A percentile compares a stretch with the other conserved stretches of the same genome.
Evolutionary conservation across 768 basidiomycete species (phyloP).

Genomic region (Xerocomus brunneocitrinus): DNA sequence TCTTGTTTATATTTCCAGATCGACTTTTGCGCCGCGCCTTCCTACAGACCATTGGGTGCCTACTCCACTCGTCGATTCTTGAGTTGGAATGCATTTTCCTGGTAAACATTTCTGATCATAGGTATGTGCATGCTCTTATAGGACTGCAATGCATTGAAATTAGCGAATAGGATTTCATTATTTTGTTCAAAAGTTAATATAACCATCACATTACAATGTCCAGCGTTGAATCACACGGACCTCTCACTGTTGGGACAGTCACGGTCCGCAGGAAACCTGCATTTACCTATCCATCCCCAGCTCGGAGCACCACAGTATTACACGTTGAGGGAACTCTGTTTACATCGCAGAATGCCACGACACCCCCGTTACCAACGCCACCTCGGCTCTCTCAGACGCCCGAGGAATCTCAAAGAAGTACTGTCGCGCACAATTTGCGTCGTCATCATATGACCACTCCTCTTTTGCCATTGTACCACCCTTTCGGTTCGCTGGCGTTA

Average conservation of each 20-base stretch:
- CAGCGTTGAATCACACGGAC: slow-evolving; percentile 18
- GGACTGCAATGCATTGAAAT: not conserved
- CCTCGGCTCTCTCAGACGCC: slow-evolving; percentile 9
- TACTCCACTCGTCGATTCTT: slow-evolving; percentile 6
- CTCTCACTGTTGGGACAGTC: slow-evolving; percentile 11
- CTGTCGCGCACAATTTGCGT: slow-evolving; percentile 13
- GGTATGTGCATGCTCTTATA: slow-evolving; percentile 8
- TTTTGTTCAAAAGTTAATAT: slow-evolving; percentile 5
- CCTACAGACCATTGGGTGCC: slow-evolving; percentile 9
- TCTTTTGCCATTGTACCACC: slow-evolving; percentile 64
- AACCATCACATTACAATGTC: slow-evolving; percentile 16
- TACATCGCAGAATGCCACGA: slow-evolving; percentile 15
- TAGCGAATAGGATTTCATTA: slow-evolving; percentile 8
- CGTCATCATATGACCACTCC: slow-evolving; percentile 33
- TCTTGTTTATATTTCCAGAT: slow-evolving; percentile 24
- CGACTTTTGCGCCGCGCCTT: slow-evolving; percentile 6
- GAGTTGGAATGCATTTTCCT: slow-evolving; percentile 22
- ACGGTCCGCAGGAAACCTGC: slow-evolving; percentile 52
- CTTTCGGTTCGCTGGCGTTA: slow-evolving; percentile 55
- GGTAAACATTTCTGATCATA: slow-evolving; percentile 17
- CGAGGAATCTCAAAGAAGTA: slow-evolving; percentile 13
- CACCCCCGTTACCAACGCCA: slow-evolving; percentile 9
- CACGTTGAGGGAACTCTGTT: slow-evolving; percentile 21
- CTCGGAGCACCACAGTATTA: slow-evolving; percentile 28
- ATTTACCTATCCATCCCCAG: slow-evolving; percentile 56